Conservation (phyloP, 169 alveolate genomes). For the Plasmodium sp. region DNA sequence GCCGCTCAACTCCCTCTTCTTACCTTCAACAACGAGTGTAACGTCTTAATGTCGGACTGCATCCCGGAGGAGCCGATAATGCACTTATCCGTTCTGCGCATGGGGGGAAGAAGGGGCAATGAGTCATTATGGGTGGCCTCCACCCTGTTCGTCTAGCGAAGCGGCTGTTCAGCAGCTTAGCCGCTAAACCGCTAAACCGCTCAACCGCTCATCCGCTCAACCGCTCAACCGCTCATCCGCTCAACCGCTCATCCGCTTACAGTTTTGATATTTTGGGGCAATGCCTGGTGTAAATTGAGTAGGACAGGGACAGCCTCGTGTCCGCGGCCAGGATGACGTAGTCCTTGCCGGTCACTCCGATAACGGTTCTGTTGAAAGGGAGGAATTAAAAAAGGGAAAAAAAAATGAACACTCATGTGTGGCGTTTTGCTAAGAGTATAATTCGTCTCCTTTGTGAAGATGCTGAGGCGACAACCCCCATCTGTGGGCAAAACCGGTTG, state of each 20-base stretch:
- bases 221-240: too few relatives aligned
- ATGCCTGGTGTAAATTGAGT: constrained; percentile 91
- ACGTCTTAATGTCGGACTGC: constrained; percentile 94
- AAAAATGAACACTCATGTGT: neutral
- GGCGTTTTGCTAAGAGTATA: neutral
- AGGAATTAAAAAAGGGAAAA: neutral
- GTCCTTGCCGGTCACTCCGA: constrained; percentile 94
- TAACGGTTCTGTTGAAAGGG: constrained; percentile 79
- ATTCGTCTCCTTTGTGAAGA: neutral
- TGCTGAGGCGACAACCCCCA: neutral
- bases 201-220: too few relatives aligned
- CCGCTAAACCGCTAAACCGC: too few relatives aligned
- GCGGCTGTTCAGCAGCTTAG: neutral
- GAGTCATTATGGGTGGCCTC: neutral
- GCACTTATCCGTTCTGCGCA: constrained; percentile 87
- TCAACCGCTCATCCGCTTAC: constrained; percentile 5
- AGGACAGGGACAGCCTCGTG: constrained; percentile 92
- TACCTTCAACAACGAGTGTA: constrained; percentile 87
- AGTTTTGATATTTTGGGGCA: constrained; percentile 89
- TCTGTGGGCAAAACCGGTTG: neutral
- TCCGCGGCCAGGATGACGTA: constrained; percentile 94
- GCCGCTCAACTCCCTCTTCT: neutral
- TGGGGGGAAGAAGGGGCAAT: neutral
- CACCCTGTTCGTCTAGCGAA: neutral
- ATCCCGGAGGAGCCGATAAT: constrained; percentile 94